Evolutionary conservation across 495 filamentous ascomycete genomes (phyloP).

Genomic region (Terfezia claveryi): DNA sequence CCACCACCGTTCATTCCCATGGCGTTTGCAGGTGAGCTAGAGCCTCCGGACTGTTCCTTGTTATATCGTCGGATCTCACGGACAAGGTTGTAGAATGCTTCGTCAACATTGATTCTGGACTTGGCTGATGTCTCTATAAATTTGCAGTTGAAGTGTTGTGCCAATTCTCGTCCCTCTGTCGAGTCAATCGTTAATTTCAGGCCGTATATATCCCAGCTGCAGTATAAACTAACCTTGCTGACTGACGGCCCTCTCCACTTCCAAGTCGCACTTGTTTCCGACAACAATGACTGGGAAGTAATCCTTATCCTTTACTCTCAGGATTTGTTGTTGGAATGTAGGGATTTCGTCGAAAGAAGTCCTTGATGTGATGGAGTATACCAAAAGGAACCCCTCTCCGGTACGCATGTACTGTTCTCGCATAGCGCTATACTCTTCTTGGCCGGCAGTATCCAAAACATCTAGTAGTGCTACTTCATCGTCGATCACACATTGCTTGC

Average conservation of each 20-base stretch:
- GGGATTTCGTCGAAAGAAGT: conserved; percentile 96
- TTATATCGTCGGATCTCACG: conserved; percentile 94
- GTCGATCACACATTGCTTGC: conserved; percentile 97
- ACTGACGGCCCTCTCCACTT: conserved; percentile 69
- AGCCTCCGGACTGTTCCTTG: conserved; percentile 80
- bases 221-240: conserved; percentile 49
- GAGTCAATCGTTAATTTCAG: conserved; percentile 13
- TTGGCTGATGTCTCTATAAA: conserved; percentile 99
- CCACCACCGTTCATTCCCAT: conserved; percentile 29
- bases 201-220: neutral
- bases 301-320: conserved; percentile 96
- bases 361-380: conserved; percentile 93
- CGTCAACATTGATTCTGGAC: conserved; percentile 92
- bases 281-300: conserved; percentile 98
- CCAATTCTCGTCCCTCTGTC: conserved; percentile 74
- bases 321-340: conserved; percentile 95
- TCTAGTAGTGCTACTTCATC: conserved; percentile 93
- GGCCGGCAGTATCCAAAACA: conserved; percentile 91
- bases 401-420: conserved; percentile 99
- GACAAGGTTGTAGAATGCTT: conserved; percentile 94
- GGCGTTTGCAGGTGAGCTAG: conserved; percentile 38
- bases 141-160: conserved; percentile 73
- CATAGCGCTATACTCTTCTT: conserved; percentile 99
- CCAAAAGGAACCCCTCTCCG: conserved; percentile 89
- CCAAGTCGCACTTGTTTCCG: conserved; percentile 98